phyloP scores from a whole-genome alignment of 2,329 filamentous ascomycete genomes.

The Cladophialophora yegresii region DNA sequence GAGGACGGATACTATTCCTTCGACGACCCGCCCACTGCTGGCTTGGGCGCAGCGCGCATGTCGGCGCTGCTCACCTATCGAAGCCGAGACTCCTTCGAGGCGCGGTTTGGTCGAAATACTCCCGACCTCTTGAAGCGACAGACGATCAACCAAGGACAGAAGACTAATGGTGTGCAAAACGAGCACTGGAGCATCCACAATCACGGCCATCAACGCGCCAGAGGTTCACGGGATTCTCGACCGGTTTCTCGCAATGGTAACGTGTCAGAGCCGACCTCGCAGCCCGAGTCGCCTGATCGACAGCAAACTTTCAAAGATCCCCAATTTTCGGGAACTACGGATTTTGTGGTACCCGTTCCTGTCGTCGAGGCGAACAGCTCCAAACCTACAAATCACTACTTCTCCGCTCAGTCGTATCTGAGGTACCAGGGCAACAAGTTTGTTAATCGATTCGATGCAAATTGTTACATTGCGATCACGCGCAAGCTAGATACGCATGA shows the following conservation, averaged over 20 bases:
- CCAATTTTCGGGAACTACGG: constrained; percentile 69
- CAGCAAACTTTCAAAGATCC: constrained; percentile 58
- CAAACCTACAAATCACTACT: constrained; percentile 70
- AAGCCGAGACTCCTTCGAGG: constrained; percentile 94
- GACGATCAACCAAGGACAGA: constrained; percentile 59
- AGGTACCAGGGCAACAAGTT: constrained; percentile 97
- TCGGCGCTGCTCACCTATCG: constrained; percentile 93
- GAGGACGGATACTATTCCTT: constrained; percentile 94
- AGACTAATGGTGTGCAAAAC: constrained; percentile 65
- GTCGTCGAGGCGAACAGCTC: constrained; percentile 36
- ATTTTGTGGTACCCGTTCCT: constrained; percentile 49
- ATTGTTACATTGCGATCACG: constrained; percentile 98
- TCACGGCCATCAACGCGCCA: constrained; percentile 70
- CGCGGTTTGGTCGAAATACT: constrained; percentile 88
- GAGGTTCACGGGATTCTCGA: constrained; percentile 49
- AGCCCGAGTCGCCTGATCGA: constrained; percentile 27
- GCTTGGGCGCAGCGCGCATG: constrained; percentile 93
- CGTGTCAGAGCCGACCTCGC: constrained; percentile 17
- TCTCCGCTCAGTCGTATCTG: constrained; percentile 95
- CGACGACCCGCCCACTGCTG: constrained; percentile 79
- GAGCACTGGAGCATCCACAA: constrained; percentile 81
- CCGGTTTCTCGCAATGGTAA: constrained; percentile 41
- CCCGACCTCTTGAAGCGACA: constrained; percentile 82
- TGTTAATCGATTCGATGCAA: constrained; percentile 93
- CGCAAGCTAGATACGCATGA: constrained; percentile 98